phyloP scores from a whole-genome alignment of 1,139 yeast genomes.

The Entelexis sorbosivorans region DNA sequence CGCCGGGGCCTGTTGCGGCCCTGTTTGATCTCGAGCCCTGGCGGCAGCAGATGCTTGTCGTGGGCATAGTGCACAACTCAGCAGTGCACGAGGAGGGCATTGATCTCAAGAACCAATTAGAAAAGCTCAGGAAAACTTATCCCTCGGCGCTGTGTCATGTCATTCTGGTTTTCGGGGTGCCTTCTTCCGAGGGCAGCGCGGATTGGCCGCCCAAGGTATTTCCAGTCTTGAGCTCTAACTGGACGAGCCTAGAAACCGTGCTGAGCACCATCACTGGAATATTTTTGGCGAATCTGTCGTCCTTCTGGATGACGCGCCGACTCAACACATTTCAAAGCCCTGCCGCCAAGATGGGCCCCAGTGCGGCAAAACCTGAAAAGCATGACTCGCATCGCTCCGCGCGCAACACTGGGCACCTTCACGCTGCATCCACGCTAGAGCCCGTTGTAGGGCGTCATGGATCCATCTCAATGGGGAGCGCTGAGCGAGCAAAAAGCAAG shows the following conservation, averaged over 20 bases:
- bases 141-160: slow-evolving; percentile 57
- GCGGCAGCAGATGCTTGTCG: slow-evolving; percentile 45
- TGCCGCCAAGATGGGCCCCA: slow-evolving; percentile 24
- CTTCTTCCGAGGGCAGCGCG: slow-evolving; percentile 25
- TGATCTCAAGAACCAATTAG: slow-evolving; percentile 29
- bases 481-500: slow-evolving; percentile 46
- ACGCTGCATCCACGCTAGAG: slow-evolving; percentile 11
- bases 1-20: slow-evolving; percentile 50
- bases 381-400: background rate
- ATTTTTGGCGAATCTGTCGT: slow-evolving; percentile 53
- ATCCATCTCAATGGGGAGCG: slow-evolving; percentile 31
- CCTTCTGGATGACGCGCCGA: slow-evolving; percentile 41
- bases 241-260: slow-evolving; percentile 50
- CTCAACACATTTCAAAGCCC: slow-evolving; percentile 32
- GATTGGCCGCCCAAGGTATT: slow-evolving; percentile 25
- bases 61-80: slow-evolving; percentile 41
- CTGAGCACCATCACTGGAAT: slow-evolving; percentile 61
- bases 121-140: slow-evolving; percentile 36
- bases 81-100: slow-evolving; percentile 26
- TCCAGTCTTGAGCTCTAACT: slow-evolving; percentile 28
- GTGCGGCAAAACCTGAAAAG: background rate
- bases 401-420: background rate
- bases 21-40: slow-evolving; percentile 84
- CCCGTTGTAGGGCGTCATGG: slow-evolving; percentile 26
- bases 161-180: slow-evolving; percentile 46